Conservation (phyloP, 2,329 filamentous ascomycete species). For the Monilinia aucupariae region DNA sequence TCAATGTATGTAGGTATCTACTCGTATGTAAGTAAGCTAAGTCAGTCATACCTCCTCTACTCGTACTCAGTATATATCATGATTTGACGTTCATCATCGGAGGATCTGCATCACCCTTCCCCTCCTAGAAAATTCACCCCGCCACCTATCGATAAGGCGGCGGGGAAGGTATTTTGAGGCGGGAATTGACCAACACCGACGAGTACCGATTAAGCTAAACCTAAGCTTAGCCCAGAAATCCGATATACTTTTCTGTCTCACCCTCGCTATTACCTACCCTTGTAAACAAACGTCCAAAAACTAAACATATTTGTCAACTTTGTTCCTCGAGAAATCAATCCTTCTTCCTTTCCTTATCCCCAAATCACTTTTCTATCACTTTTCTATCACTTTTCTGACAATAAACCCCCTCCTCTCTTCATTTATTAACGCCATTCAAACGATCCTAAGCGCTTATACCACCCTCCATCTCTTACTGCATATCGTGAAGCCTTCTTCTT, state of each 20-base stretch:
- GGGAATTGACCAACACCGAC: constrained; percentile 1
- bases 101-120: neutral
- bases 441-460: constrained; percentile 1
- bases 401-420: neutral
- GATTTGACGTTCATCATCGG: too few relatives aligned
- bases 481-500: constrained; percentile 3
- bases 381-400: neutral
- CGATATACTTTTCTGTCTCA: constrained; percentile 11
- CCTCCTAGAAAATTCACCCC: constrained; percentile 5
- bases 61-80: too few relatives aligned
- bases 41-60: too few relatives aligned
- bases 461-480: constrained; percentile 11
- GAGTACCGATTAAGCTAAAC: neutral
- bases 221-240: neutral
- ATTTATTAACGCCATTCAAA: neutral
- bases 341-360: neutral
- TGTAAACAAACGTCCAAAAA: constrained; percentile 10
- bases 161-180: constrained; percentile 1
- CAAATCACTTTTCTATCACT: neutral
- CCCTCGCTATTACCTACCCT: constrained; percentile 12
- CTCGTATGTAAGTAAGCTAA: too few relatives aligned
- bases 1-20: neutral
- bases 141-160: neutral
- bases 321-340: neutral
- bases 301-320: constrained; percentile 7